Base-by-base conservation (phyloP, 2,329 filamentous ascomycete species). In the Alternaria incomplexa region DNA sequence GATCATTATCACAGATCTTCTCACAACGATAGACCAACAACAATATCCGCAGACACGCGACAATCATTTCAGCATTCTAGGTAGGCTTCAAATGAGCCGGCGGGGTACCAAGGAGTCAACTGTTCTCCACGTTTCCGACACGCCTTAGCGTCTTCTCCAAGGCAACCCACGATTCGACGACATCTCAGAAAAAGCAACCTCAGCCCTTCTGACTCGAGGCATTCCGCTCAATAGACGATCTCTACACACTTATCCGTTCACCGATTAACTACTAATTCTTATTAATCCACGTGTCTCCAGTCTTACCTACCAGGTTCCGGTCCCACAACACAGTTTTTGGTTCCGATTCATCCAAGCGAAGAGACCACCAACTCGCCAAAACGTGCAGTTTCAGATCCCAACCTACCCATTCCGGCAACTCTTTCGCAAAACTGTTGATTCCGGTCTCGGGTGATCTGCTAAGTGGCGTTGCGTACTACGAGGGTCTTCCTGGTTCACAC, bases 361-460 rank as follows among this genome's bases (percentile, higher is more conserved):
- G 5, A 11, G 9, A 62, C 28, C 58, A 50, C n/a, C 15, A 59
- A 59, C 51, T 52, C 15, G 59, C 64, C 15, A 45, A 43, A 56
- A 56, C 28, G 44, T 43, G 32, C 59, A 36, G 45, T 28, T 56
- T 52, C 47, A 65, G 46, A 51, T 61, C 51, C 56, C 62, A 73
- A 73, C 52, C 51, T 74, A 46, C 72, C 64, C 25, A 28, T 65
- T 72, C 7, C 17, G 70, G 71, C 56, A 74, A 63, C n/a, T 64
- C 28, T 17, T 20, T 30, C 15, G 26, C 43, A 61, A 62, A 70
- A 64, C 63, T 61, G 58, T 73, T 50, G 67, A 73, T 69, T 60
- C 15, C 62, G 47, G 64, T 62, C 69, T 66, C 68, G 70, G 66
- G 66, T 69, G 70, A 74, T 74, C 71, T 68, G 61, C 68, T 63